These are phyloP conservation scores for Kregervanrija pseudodelftensis DNA, from an alignment of 805 yeast species.

Conservation along the genomic window DNA sequence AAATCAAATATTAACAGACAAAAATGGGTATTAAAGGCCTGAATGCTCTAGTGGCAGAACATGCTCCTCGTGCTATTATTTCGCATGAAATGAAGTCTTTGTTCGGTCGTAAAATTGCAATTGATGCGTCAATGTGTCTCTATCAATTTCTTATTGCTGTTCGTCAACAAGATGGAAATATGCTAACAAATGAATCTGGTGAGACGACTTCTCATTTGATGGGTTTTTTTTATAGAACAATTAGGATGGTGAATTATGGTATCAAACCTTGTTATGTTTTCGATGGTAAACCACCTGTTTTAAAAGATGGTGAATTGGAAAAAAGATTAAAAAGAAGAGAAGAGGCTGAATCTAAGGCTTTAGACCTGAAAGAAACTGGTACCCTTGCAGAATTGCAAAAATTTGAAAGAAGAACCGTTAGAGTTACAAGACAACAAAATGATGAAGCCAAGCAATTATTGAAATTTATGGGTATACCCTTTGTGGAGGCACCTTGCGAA, in stretches of 20 bases:
- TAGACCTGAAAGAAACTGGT: constrained; percentile 71
- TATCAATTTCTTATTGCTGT: constrained; percentile 96
- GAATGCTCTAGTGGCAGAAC: constrained; percentile 78
- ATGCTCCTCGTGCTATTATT: constrained; percentile 78
- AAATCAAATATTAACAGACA: not conserved
- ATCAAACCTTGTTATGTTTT: constrained; percentile 94
- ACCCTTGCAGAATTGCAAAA: constrained; percentile 68
- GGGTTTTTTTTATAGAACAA: constrained; percentile 94
- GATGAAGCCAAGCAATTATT: constrained; percentile 85
- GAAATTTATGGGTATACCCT: constrained; percentile 91
- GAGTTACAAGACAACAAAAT: constrained; percentile 84
- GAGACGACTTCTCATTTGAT: constrained; percentile 89
- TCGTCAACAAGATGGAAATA: constrained; percentile 94
- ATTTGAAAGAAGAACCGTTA: constrained; percentile 80
- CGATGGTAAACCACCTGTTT: constrained; percentile 95
- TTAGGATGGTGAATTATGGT: constrained; percentile 85
- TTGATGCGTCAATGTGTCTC: constrained; percentile 93
- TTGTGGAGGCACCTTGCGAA: constrained; percentile 90
- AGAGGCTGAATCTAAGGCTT: constrained; percentile 72
- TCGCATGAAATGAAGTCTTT: constrained; percentile 76
- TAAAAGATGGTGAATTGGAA: constrained; percentile 88
- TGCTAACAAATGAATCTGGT: constrained; percentile 79
- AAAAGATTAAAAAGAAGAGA: constrained; percentile 77
- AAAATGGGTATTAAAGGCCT: constrained; percentile 53
- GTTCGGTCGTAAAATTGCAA: constrained; percentile 95